Base-by-base conservation (phyloP, 2,329 filamentous ascomycete genomes). In the Exophiala phaeomuriformis region DNA sequence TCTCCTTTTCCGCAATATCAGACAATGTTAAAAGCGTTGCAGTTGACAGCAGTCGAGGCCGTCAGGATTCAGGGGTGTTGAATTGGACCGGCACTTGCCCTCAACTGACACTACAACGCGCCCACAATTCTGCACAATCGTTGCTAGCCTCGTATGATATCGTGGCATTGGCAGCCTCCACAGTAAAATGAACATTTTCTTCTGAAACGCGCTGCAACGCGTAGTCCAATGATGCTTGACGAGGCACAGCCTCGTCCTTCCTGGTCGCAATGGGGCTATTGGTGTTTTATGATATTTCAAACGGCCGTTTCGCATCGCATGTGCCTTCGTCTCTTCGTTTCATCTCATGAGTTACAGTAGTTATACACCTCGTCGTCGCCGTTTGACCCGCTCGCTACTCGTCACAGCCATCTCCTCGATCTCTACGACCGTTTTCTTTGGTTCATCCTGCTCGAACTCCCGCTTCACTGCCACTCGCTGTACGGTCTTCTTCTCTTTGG, bases 301-400 rank as follows among this genome's bases (percentile, higher is more conserved):
- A 19, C 19, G 19, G 19, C 19, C 19, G 19, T 19, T 19, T 19
- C 19, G 19, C 19, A 19, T 19, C 19, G 19, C 19, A 19, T 19
- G 19, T 19, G 19, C 19, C 19, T 19, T 19, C 19, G 19, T 19
- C 19, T 19, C 19, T 19, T 19, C 19, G 19, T 19, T 19, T 19
- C 19, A 19, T 19, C 19, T 19, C 19, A 19, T 19, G 19, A 19
- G 19, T 19, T 19, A 19, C 19, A 19, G 2, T 19, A 19, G 19
- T 19, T 19, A 19, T 19, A 19, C 19, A 19, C 19, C 19, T 19
- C 61, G 53, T 43, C 59, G 52, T 40, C 53, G 52, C 39, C 63
- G 56, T 52, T 64, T 63, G 32, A 60, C 58, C 46, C 60, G 50
- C 49, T 58, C 58, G 33, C 57, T 58, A 28, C 46, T 56, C 29